Base-by-base conservation (phyloP, 208 protist species). In the Wallacemonas sp. region DNA sequence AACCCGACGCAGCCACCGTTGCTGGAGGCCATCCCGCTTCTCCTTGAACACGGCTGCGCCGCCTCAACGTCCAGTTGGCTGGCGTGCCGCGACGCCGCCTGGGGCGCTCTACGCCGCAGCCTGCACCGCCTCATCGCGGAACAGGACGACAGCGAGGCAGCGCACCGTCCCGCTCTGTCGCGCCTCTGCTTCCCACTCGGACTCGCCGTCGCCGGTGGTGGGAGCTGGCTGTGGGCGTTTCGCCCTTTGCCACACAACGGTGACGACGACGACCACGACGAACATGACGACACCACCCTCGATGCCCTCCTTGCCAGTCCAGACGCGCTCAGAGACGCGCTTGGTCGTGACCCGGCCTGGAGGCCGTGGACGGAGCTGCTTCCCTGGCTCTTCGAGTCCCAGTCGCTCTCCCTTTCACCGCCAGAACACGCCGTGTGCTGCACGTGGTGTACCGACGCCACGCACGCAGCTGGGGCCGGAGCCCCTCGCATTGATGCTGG, bases 161-260 rank as follows among this genome's bases (percentile, higher is more conserved):
- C n/a, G n/a, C n/a, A n/a, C n/a, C n/a, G n/a, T n/a, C n/a, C n/a
- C n/a, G n/a, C n/a, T n/a, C n/a, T n/a, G n/a, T n/a, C n/a, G n/a
- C n/a, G n/a, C n/a, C n/a, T n/a, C n/a, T n/a, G n/a, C 47, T 38
- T 24, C 5, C 47, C 47, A 6, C 47, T 55, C 23, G 47, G 23
- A 32, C 47, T 55, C 23, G 47, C 47, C 8, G 47, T 55, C 19
- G 47, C 47, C n/a, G 19, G 47, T 5, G 47, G 47, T 24, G 47
- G 47, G 6, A 55, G 47, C 26, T 55, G 47, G 47, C 47, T 55
- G 9, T 55, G 24, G 23, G 47, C 47, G 6, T 55, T 55, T 32
- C 47, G 47, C 11, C 47, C 47, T n/a, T n/a, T n/a, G 24, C 47
- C 16, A 47, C 41, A n/a, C 11, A n/a, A 47, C 5, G 16, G n/a